Base-by-base conservation (phyloP, 73 alveolate species). In the Stentor roeselii region DNA sequence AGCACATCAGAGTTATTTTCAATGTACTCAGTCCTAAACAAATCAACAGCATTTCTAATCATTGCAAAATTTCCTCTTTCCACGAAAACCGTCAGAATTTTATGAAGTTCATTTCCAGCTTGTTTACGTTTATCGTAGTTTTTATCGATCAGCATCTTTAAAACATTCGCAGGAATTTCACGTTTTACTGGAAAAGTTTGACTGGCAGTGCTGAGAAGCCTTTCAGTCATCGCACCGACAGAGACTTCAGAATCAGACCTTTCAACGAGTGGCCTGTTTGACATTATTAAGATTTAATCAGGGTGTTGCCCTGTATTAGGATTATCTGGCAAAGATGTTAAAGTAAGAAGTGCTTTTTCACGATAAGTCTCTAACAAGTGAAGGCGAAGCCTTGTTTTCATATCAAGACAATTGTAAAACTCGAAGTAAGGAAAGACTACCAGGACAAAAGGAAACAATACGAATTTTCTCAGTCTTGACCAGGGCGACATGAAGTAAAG, bases 31-130 rank as follows among this genome's bases (percentile, higher is more conserved):
- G 11, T n/a, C 34, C 34, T 67, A 67, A 67, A 67, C 37, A 67
- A 1, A 1, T 67, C 80, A 67, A 67, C 34, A 30, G 37, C 37
- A 34, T 34, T 67, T 67, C 37, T 36, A 11, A 67, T 67, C n/a
- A 32, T 32, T 21, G 21, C 21, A n/a, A 67, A 15, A 34, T 67
- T 67, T 1, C 80, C 80, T 21, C 2, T 67, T 32, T 67, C 80
- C 11, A 34, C 34, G 41, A 27, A 40, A 30, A 21, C 41, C 80
- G 1, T n/a, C 50, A 67, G 37, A 67, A 67, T 34, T 67, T 67
- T 67, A 27, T 67, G 80, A 30, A 67, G 41, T 30, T 67, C 80
- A 2, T 67, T 15, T 36, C 80, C 80, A 27, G 80, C 80, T 67
- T 67, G 80, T 2, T 67, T 67, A 11, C 80, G n/a, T 32, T 67